Evolutionary conservation across 176 grass and related monocot species (phyloP).

Genomic region (Phragmites australis): DNA sequence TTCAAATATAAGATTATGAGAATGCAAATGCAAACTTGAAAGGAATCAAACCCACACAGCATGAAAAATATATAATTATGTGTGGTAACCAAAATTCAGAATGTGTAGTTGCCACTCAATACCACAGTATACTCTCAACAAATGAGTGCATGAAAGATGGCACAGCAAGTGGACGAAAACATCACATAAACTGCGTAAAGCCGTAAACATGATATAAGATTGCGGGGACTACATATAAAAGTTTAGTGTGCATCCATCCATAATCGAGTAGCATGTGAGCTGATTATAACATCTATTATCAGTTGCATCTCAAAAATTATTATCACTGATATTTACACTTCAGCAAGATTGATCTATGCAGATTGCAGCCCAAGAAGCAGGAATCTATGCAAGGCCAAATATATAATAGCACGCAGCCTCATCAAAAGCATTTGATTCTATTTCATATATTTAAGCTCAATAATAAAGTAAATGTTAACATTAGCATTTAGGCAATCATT

Average conservation of each 20-base stretch:
- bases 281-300: background rate
- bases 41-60: background rate
- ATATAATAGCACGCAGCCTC: background rate
- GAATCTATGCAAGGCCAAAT: too few species aligned
- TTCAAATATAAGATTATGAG: slow-evolving; percentile 16
- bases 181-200: background rate
- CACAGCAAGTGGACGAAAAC: background rate
- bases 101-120: background rate
- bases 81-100: background rate
- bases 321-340: background rate
- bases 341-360: background rate
- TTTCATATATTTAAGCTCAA: background rate
- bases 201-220: slow-evolving; percentile 3
- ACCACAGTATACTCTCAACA: background rate
- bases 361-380: background rate
- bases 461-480: background rate
- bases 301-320: background rate
- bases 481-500: background rate
- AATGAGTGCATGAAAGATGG: background rate
- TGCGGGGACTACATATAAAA: background rate
- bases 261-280: background rate
- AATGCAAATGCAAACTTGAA: slow-evolving; percentile 17
- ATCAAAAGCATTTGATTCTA: background rate
- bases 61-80: background rate
- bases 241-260: background rate